Evolutionary conservation across 306 rosid species (phyloP), one percentile per base, ranked within the genome.

Genomic region (Leucaena leucocephala): DNA sequence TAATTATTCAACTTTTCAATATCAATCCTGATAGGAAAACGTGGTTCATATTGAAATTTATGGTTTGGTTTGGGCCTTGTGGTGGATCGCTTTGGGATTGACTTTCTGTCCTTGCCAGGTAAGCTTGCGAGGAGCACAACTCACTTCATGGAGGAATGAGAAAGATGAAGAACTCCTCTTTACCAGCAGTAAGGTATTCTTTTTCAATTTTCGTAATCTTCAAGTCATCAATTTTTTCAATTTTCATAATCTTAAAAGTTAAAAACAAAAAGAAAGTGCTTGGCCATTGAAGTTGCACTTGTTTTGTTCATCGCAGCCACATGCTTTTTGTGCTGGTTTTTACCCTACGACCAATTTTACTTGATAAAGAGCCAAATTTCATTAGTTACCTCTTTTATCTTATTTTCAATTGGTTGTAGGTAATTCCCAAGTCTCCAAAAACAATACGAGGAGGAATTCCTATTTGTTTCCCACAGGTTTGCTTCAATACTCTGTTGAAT

Each of bases 381-480:
- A 43, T 72, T 13, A 62, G 63, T 80, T 81, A n/a, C 44, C 44
- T 52, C 22, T 7, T 19, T 62, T 59, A 59, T 78, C 59, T 62
- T 64, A 22, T 63, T 75, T 76, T 77, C 55, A 76, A 79, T 75
- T 55, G 74, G 36, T 59, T 81, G 73, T 64, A 91, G 98, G 90
- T 89, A 71, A 89, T 80, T 75, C 84, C 83, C 43, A 89, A 92
- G 90, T 83, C 89, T 40, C 89, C 92, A 48, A 94, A 94, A 82
- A 89, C 95, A 34, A 86, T 86, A 75, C 86, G 95, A 52, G 98
- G 98, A 81, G 98, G 98, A 80, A 92, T 94, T 73, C 93, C 91
- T 50, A 83, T 94, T 35, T 92, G 97, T 86, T 94, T 92, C 82
- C 98, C 97, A 12, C 97, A 92, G 97, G 98, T 90, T 82, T 80